Percentiles rank a stretch among this genome's conserved stretches.
phyloP scores from a whole-genome alignment of 768 basidiomycete genomes.

The Podaxis mareebaensis region DNA sequence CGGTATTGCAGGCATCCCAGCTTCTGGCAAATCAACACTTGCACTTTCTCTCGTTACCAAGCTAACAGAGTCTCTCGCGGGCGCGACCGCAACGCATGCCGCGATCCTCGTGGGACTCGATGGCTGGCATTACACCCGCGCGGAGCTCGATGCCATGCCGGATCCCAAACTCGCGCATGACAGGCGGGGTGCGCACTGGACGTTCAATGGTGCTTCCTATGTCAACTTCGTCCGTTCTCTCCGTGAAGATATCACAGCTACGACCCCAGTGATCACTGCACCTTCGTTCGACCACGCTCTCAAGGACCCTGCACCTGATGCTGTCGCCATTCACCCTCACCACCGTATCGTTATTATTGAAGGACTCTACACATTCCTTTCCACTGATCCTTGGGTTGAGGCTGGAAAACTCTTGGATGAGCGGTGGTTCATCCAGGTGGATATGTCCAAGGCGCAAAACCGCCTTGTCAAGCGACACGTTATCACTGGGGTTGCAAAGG shows the following conservation, averaged over 20 bases:
- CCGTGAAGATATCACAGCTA: constrained; percentile 28
- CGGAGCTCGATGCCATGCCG: constrained; percentile 72
- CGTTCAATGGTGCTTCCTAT: constrained; percentile 80
- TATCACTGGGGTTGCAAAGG: constrained; percentile 70
- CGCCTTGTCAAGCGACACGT: constrained; percentile 76
- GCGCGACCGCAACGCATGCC: constrained; percentile 18
- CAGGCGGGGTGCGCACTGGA: constrained; percentile 87
- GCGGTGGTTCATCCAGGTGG: constrained; percentile 71
- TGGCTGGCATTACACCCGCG: constrained; percentile 89
- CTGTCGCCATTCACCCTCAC: constrained; percentile 53
- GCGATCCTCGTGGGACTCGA: constrained; percentile 81
- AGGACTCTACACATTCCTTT: constrained; percentile 84
- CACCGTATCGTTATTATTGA: constrained; percentile 87
- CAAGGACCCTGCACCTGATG: constrained; percentile 77
- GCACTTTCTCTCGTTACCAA: constrained; percentile 56
- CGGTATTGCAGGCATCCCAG: constrained; percentile 79
- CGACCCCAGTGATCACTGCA: constrained; percentile 47
- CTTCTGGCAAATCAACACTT: constrained; percentile 84
- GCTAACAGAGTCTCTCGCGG: constrained; percentile 46
- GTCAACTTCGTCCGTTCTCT: constrained; percentile 64
- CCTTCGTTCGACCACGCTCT: constrained; percentile 87
- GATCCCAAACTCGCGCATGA: constrained; percentile 79
- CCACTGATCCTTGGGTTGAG: constrained; percentile 69
- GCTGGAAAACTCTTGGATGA: constrained; percentile 72
- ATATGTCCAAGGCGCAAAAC: constrained; percentile 51